Evolutionary conservation across 768 basidiomycete genomes (phyloP).

Genomic region (Leccinum variicolor): DNA sequence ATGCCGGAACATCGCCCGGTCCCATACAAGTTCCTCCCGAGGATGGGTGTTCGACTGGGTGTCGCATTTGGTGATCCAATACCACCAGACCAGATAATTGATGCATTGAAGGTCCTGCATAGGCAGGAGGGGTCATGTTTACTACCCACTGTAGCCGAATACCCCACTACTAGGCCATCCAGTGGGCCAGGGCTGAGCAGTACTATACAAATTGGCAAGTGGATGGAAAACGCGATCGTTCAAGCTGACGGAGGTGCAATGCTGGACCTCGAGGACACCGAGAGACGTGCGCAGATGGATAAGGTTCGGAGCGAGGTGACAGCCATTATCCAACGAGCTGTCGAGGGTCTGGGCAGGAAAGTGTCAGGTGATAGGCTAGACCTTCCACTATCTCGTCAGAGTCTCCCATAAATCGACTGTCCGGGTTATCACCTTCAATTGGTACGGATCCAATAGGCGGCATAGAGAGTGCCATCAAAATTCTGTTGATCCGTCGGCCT

Average conservation of each 20-base stretch:
- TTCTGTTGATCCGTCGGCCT: background rate
- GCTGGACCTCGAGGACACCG: slow-evolving; percentile 3
- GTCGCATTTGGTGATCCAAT: slow-evolving; percentile 83
- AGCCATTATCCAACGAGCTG: slow-evolving; percentile 47
- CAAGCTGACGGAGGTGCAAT: slow-evolving; percentile 5
- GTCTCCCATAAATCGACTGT: background rate
- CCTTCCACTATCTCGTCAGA: background rate
- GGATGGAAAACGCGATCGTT: slow-evolving; percentile 11
- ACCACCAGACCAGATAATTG: slow-evolving; percentile 36
- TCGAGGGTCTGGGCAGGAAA: slow-evolving; percentile 51
- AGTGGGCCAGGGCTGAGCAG: background rate
- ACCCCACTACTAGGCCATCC: background rate
- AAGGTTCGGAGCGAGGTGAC: slow-evolving; percentile 53
- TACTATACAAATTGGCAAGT: slow-evolving; percentile 1
- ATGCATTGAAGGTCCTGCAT: slow-evolving; percentile 14
- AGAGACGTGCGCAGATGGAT: slow-evolving; percentile 28
- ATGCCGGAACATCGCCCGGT: slow-evolving; percentile 85
- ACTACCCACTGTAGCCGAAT: background rate
- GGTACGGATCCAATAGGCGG: background rate
- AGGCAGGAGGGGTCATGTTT: background rate
- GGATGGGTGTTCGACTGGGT: slow-evolving; percentile 57
- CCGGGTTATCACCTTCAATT: background rate
- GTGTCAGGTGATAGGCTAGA: slow-evolving; percentile 41
- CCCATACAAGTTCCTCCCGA: slow-evolving; percentile 71
- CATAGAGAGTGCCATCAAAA: background rate